Evolutionary conservation across 78 protist genomes (phyloP), one percentile per base, ranked within the genome.

Genomic region (Emiliania huxleyi): DNA sequence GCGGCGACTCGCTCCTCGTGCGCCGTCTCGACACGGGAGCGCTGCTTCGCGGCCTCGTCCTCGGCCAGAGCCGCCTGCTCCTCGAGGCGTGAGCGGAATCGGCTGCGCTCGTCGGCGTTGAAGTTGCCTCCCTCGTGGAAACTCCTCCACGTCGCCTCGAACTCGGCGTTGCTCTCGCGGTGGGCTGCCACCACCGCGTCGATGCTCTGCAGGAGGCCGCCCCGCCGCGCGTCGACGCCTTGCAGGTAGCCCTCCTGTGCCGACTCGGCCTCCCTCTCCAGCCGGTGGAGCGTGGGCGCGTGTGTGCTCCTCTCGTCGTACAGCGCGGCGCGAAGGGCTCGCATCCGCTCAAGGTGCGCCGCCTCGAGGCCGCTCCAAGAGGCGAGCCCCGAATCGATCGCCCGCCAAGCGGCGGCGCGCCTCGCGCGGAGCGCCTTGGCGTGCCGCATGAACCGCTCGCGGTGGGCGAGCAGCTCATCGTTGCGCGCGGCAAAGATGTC

Each of bases 391-490:
- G 48, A 2, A 26, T 19, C 49, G 15, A 25, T 4, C 2, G 87
- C 48, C 37, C 12, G n/a, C 73, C 12, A 26, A 22, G 19, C n/a
- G 12, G 26, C 19, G 4, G n/a, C 73, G 38, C 73, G 73, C 19
- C 73, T 8, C 26, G 73, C 2, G n/a, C n/a, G 5, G 38, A 77
- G 11, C 18, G 4, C 1, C 43, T 40, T 40, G 43, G 19, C 87
- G 87, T 77, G 87, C 29, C 87, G 87, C 29, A 5, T 38, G 49
- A 77, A 77, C 23, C 87, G 87, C 87, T 77, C 87, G n/a, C 87
- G 49, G 11, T 77, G 87, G 18, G 48, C 33, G 15, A 37, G 49
- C 21, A 77, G 48, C 49, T 77, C 87, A 0, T 77, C 38, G 0
- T 37, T 0, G 19, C 87, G 87, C 4, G 38, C 43, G 44, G 4